Conservation (phyloP, 306 rosid species). For the Lagenaria siceraria region DNA sequence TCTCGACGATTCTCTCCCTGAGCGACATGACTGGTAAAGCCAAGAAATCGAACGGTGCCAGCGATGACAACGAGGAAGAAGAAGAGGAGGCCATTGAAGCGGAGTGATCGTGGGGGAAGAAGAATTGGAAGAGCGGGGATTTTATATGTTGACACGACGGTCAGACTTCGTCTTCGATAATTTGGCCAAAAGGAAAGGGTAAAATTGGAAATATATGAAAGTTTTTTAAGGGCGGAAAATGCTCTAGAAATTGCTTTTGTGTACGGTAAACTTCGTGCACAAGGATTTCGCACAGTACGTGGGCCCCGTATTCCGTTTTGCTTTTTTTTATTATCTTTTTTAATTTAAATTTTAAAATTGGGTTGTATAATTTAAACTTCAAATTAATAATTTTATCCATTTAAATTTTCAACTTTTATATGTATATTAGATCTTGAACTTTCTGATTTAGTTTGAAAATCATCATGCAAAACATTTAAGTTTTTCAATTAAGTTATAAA, state of each 20-base stretch:
- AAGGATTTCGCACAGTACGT: background rate
- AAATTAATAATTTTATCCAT: too few relatives aligned
- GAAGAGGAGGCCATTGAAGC: constrained; percentile 45
- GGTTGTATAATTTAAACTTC: too few relatives aligned
- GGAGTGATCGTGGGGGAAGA: background rate
- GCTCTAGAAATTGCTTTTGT: background rate
- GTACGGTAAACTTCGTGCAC: constrained; percentile 6
- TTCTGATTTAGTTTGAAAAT: too few relatives aligned
- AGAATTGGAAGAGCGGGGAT: background rate
- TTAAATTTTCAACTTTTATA: too few relatives aligned
- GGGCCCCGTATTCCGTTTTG: background rate
- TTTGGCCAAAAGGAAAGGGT: background rate
- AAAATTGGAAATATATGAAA: background rate
- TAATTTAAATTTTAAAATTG: too few relatives aligned
- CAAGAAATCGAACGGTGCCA: constrained; percentile 32
- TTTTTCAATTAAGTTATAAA: too few relatives aligned
- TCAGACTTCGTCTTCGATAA: background rate
- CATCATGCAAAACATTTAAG: too few relatives aligned
- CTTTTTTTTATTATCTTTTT: background rate
- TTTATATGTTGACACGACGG: background rate
- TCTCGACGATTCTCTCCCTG: constrained; percentile 59
- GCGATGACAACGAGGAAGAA: constrained; percentile 15
- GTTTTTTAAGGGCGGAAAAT: background rate
- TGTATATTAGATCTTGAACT: too few relatives aligned
- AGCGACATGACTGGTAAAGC: constrained; percentile 52